Percentiles rank a stretch among this genome's conserved stretches.
Evolutionary conservation across 345 rosid species (phyloP).

Genomic region (Lumnitzera racemosa): DNA sequence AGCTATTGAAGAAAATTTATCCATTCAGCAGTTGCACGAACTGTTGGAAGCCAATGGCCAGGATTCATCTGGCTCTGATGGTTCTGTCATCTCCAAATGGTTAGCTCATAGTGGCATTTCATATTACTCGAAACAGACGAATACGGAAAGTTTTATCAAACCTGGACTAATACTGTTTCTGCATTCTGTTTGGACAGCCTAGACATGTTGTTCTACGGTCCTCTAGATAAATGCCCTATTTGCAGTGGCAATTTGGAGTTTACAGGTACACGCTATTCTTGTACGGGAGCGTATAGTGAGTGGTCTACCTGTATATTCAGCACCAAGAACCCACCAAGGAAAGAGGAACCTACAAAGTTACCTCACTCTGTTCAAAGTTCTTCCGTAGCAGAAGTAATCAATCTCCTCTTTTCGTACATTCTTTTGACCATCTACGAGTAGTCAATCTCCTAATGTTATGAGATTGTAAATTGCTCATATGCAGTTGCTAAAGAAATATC

Average conservation of each 20-base stretch:
- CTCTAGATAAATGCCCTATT: constrained; percentile 49
- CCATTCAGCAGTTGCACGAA: constrained; percentile 51
- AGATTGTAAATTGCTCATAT: too few species aligned
- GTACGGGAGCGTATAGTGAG: constrained; percentile 66
- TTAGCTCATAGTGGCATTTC: background rate
- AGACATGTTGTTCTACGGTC: constrained; percentile 61
- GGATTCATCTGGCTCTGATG: constrained; percentile 42
- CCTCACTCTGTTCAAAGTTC: constrained; percentile 50
- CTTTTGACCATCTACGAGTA: background rate
- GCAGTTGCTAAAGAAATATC: constrained; percentile 57
- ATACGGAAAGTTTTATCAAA: background rate
- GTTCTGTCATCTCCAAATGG: constrained; percentile 31
- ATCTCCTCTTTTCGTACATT: background rate
- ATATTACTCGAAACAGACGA: background rate
- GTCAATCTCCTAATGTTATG: too few species aligned
- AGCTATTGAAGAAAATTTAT: constrained; percentile 42
- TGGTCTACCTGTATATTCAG: constrained; percentile 76
- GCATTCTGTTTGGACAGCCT: constrained; percentile 27
- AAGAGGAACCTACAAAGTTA: constrained; percentile 35
- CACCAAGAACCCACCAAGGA: constrained; percentile 53
- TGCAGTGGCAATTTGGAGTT: constrained; percentile 46
- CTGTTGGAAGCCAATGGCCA: constrained; percentile 52
- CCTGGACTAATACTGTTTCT: background rate
- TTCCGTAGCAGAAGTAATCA: constrained; percentile 38
- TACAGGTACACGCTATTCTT: constrained; percentile 42